Conservation (phyloP, 192 early-diverging fungal genomes). For the Coemansia umbellata region DNA sequence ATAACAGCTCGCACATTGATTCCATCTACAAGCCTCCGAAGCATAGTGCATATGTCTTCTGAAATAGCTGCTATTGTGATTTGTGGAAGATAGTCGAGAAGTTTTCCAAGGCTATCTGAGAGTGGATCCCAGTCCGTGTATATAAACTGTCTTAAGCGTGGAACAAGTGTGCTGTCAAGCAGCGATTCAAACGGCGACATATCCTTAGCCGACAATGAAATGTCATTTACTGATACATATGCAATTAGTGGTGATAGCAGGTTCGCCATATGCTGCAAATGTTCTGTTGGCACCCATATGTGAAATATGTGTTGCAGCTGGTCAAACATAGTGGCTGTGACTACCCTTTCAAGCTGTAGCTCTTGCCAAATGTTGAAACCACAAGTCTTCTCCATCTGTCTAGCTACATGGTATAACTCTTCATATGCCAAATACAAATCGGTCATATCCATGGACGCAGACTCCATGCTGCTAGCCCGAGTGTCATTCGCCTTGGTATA, state of each 20-base stretch:
- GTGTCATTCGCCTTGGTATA: background rate
- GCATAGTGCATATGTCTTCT: conserved; percentile 6
- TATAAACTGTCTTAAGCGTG: conserved; percentile 32
- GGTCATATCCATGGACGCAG: background rate
- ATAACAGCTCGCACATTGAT: conserved; percentile 23
- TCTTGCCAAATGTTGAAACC: conserved; percentile 38
- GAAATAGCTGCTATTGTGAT: conserved; percentile 6
- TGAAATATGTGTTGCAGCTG: conserved; percentile 16
- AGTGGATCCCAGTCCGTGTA: conserved; percentile 38
- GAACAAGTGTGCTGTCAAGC: conserved; percentile 19
- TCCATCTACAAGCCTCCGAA: conserved; percentile 18
- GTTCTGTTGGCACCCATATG: conserved; percentile 14
- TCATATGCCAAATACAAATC: conserved; percentile 14
- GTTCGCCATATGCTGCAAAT: conserved; percentile 4
- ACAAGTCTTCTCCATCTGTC: conserved; percentile 5
- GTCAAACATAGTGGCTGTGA: conserved; percentile 9
- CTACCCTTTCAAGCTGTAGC: conserved; percentile 28
- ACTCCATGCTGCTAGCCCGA: background rate
- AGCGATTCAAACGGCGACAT: conserved; percentile 42
- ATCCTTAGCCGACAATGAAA: background rate
- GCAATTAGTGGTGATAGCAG: conserved; percentile 13
- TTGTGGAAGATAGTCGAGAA: conserved; percentile 19
- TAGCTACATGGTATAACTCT: conserved; percentile 4
- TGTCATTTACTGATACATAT: conserved; percentile 3
- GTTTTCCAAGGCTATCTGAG: conserved; percentile 11